phyloP scores from a whole-genome alignment of 495 filamentous ascomycete species.

The Staphylotrichum tortipilum region DNA sequence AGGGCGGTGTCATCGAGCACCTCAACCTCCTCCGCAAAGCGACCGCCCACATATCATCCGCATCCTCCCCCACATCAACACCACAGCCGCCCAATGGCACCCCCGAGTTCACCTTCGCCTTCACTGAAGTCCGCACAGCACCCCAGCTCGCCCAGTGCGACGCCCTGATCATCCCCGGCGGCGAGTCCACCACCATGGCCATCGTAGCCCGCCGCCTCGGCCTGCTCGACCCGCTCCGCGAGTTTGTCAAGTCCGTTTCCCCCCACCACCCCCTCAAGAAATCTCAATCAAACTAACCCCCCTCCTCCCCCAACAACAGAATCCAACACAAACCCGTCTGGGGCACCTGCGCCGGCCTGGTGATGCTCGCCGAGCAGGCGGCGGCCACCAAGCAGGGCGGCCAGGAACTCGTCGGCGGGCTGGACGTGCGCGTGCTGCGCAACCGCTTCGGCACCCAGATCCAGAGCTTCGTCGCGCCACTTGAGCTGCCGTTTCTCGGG shows the following conservation, averaged over 20 bases:
- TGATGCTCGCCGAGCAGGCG: conserved; percentile 80
- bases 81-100: not conserved
- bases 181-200: conserved; percentile 90
- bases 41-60: conserved; percentile 18
- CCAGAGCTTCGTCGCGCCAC: conserved; percentile 78
- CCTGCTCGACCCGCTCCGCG: conserved; percentile 72
- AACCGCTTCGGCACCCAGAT: conserved; percentile 94
- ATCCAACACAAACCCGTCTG: conserved; percentile 75
- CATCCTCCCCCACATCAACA: not conserved
- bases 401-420: conserved; percentile 85
- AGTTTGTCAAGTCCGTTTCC: conserved; percentile 81
- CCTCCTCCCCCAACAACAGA: conserved; percentile 15
- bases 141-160: conserved; percentile 63
- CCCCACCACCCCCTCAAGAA: not conserved
- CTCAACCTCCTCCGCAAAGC: conserved; percentile 66
- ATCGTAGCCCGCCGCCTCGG: conserved; percentile 74
- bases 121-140: conserved; percentile 72
- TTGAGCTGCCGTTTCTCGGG: conserved; percentile 67
- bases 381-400: conserved; percentile 84
- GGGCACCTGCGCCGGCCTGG: conserved; percentile 94
- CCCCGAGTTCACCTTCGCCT: conserved; percentile 48
- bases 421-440: conserved; percentile 85
- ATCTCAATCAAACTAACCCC: not conserved
- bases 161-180: conserved; percentile 83
- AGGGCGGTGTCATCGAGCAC: conserved; percentile 91